Conservation (phyloP, 768 basidiomycete species). For the Mycena belliarum region DNA sequence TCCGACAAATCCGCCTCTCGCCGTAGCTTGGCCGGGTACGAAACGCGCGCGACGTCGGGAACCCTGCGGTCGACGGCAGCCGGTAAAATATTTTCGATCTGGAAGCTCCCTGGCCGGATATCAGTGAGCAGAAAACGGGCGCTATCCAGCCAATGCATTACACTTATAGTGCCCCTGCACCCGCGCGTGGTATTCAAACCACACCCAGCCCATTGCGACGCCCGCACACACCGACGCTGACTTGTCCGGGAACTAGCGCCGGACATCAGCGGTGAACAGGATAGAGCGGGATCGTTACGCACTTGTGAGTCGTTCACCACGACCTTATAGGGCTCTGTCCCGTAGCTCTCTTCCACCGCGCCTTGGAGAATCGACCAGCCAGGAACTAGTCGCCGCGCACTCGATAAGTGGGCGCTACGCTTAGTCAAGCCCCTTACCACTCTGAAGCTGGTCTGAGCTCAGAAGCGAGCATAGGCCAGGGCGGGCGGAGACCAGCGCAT, state of each 20-base stretch:
- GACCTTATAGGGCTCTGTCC: conserved; percentile 18
- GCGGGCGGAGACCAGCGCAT: neutral
- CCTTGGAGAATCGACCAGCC: conserved; percentile 15
- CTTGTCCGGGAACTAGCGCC: conserved; percentile 13
- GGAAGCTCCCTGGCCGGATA: conserved; percentile 18
- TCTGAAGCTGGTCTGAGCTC: conserved; percentile 20
- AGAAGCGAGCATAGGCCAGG: conserved; percentile 12
- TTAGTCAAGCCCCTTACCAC: conserved; percentile 9
- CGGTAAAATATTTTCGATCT: conserved; percentile 17
- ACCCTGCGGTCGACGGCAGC: conserved; percentile 8
- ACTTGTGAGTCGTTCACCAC: conserved; percentile 20
- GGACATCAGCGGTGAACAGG: neutral
- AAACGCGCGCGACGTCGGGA: conserved; percentile 8
- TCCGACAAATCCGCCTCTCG: conserved; percentile 21
- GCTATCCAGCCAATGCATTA: neutral
- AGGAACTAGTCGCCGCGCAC: conserved; percentile 1
- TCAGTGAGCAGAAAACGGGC: conserved; percentile 1
- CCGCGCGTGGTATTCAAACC: conserved; percentile 22
- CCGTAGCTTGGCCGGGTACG: conserved; percentile 19
- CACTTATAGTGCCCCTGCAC: conserved; percentile 22
- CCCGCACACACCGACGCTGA: conserved; percentile 17
- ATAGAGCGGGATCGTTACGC: neutral
- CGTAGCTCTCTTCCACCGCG: conserved; percentile 15
- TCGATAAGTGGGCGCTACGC: neutral
- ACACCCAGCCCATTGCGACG: conserved; percentile 22